Conservation (phyloP, 1,284 basidiomycete species). For the Volvariella surrecta region DNA sequence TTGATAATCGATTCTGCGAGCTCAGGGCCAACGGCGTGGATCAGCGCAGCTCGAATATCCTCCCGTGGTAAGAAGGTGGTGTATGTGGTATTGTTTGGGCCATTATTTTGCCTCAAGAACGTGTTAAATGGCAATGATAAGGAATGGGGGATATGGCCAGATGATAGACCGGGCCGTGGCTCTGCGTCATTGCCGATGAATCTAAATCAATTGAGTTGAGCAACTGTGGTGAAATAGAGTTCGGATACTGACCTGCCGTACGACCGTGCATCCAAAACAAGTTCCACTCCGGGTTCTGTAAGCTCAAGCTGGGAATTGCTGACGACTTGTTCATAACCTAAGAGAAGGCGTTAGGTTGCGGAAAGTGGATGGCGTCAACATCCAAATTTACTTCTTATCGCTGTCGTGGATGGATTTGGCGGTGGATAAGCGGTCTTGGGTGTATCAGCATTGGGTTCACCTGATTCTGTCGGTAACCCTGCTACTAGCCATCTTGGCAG, state of each 20-base stretch:
- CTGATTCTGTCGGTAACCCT: slow-evolving; percentile 55
- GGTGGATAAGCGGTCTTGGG: slow-evolving; percentile 37
- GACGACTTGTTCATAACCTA: slow-evolving; percentile 82
- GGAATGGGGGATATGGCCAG: slow-evolving; percentile 91
- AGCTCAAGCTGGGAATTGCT: slow-evolving; percentile 53
- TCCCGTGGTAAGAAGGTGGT: slow-evolving; percentile 52
- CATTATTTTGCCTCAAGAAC: slow-evolving; percentile 55
- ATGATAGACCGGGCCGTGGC: slow-evolving; percentile 80
- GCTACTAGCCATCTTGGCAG: slow-evolving; percentile 79
- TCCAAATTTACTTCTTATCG: slow-evolving; percentile 51
- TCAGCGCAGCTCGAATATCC: slow-evolving; percentile 55
- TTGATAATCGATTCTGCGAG: slow-evolving; percentile 45
- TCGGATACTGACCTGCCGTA: slow-evolving; percentile 50
- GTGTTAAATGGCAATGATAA: slow-evolving; percentile 78
- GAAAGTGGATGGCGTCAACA: slow-evolving; percentile 5
- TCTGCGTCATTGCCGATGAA: slow-evolving; percentile 81
- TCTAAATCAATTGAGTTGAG: slow-evolving; percentile 32
- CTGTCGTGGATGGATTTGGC: slow-evolving; percentile 40
- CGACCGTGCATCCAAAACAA: slow-evolving; percentile 86
- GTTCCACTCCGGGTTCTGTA: slow-evolving; percentile 40
- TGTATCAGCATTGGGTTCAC: slow-evolving; percentile 20
- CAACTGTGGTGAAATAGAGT: slow-evolving; percentile 1
- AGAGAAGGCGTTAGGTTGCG: slow-evolving; percentile 13
- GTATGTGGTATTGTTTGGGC: slow-evolving; percentile 41
- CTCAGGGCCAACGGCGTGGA: slow-evolving; percentile 49